Evolutionary conservation across 1,284 basidiomycete species (phyloP), one percentile per base, ranked within the genome.

Genomic region (Ustilago bromivora): DNA sequence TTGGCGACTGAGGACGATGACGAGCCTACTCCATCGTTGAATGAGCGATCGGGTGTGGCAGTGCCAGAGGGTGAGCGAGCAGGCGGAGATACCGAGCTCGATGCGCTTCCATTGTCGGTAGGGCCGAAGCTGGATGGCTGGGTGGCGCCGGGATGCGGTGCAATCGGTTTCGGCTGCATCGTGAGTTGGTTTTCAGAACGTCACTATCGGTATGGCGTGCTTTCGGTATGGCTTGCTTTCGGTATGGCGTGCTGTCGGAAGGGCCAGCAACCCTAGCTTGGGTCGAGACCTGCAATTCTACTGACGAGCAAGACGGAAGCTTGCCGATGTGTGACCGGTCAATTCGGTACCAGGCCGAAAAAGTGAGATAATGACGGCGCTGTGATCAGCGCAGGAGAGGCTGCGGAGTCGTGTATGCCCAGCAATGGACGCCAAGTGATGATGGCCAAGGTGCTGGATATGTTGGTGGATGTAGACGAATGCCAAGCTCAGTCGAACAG

Each of bases 101-200:
- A 65, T 35, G 65, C 47, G 40, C 73, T 76, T 7, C 12, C 57
- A n/a, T 56, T 40, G 5, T 69, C 66, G 59, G 61, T 36, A 17
- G 61, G 47, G n/a, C 65, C 71, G 47, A 57, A 56, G 32, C 54
- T 55, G 61, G 43, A 54, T 12, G 62, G 19, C n/a, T 69, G 61
- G 28, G 41, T 32, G 10, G 59, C 51, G 43, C 63, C 63, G 4
- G 72, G 72, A 60, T 75, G 64, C 43, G 67, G 60, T 40, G 72
- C 72, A 32, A 70, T 70, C 9, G 72, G 47, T 64, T 70, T 75
- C 1, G 72, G 61, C 67, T 75, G 72, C 72, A 74, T 72, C 2
- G 47, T 34, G 41, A 46, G 41, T 17, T 17, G 52, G 31, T 36
- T 40, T 4, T 17, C 7, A 46, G 7, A 17, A 17, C 17, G 56